Evolutionary conservation across 2,329 filamentous ascomycete species (phyloP), one percentile per base, ranked within the genome.

Genomic region (Grosmannia huntii): DNA sequence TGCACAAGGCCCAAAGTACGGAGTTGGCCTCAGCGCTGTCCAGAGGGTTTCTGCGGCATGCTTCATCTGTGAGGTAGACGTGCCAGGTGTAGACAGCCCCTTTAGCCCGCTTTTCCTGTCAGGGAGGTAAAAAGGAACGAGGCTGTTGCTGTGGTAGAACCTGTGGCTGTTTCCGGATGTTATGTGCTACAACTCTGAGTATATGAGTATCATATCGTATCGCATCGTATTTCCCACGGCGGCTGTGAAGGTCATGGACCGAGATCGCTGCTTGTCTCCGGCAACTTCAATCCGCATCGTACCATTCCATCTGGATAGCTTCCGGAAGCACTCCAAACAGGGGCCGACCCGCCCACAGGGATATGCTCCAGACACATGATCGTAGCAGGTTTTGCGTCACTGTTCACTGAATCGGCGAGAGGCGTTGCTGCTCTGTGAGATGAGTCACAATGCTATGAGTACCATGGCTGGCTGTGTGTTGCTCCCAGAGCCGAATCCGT

Each of bases 1-100:
- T 60, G 60, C 60, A 60, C 9, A 19, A 12, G 6, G 23, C 49
- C 38, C 38, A 41, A 41, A 41, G n/a, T n/a, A n/a, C n/a, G n/a
- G n/a, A n/a, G n/a, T 10, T 33, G 31, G 31, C 31, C 31, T 33
- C 31, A 7, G 31, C 31, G 31, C 31, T 33, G 31, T 10, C 31
- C 6, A 33, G 31, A 33, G 31, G 31, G 38, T 41, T 41, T 41
- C 38, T 41, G 38, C 19, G 4, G 12, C 38, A 41, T 38, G 10
- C 9, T 41, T 19, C 38, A 16, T 38, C 36, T 38, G 14, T 38
- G 12, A 41, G 19, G 38, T 14, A 41, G 19, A 41, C 38, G 38
- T 19, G 38, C 38, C 38, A 41, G 19, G 14, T 41, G 31, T 33
- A 33, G 31, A 33, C 31, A 33, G 31, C 31, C 31, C 31, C 31